Conservation (phyloP, 1,139 yeast genomes). For the Pichia sp. region DNA sequence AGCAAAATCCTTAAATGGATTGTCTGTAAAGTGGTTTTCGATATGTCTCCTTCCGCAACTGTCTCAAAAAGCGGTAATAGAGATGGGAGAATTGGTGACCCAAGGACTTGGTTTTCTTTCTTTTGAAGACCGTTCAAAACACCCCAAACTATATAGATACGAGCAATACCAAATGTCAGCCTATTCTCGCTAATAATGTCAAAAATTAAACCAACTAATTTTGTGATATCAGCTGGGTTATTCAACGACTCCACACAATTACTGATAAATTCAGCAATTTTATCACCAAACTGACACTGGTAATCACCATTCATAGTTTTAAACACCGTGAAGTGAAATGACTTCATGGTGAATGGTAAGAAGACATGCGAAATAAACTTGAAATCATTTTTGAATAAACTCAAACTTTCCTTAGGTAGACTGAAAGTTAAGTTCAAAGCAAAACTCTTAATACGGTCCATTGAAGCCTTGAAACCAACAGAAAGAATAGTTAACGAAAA, state of each 20-base stretch:
- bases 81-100: conserved; percentile 28
- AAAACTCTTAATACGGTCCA: conserved; percentile 74
- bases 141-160: conserved; percentile 60
- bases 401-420: conserved; percentile 45
- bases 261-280: conserved; percentile 44
- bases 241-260: conserved; percentile 38
- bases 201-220: conserved; percentile 36
- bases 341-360: conserved; percentile 62
- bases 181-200: conserved; percentile 44
- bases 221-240: conserved; percentile 32
- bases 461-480: conserved; percentile 72
- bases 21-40: conserved; percentile 48
- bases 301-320: conserved; percentile 29
- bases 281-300: conserved; percentile 57
- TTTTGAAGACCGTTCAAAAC: conserved; percentile 46
- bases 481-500: conserved; percentile 75
- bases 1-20: conserved; percentile 45
- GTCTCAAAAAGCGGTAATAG: conserved; percentile 48
- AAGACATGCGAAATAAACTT: conserved; percentile 48
- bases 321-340: conserved; percentile 50
- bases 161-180: conserved; percentile 65
- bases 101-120: conserved; percentile 32
- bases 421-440: conserved; percentile 54
- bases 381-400: conserved; percentile 44
- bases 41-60: conserved; percentile 57